Conservation (phyloP, 345 rosid species). For the Geranium brycei region DNA sequence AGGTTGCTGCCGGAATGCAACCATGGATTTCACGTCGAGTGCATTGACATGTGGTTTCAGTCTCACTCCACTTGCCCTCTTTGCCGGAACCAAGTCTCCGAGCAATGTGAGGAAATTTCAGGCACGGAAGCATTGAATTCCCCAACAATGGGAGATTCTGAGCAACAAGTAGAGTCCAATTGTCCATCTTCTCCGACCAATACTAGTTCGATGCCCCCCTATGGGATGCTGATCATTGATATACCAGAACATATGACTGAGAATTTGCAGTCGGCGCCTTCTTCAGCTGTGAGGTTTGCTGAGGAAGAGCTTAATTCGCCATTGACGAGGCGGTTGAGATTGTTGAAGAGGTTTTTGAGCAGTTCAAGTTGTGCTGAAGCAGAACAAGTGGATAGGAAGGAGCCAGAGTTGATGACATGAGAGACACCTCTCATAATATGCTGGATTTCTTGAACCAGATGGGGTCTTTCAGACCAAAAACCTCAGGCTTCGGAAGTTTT, state of each 20-base stretch:
- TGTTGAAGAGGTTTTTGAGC: slow-evolving; percentile 69
- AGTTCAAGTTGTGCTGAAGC: slow-evolving; percentile 22
- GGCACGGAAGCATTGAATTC: slow-evolving; percentile 41
- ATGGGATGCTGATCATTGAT: slow-evolving; percentile 38
- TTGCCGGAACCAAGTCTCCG: slow-evolving; percentile 44
- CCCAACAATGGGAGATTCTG: slow-evolving; percentile 84
- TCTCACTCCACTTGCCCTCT: slow-evolving; percentile 87
- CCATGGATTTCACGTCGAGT: slow-evolving; percentile 82
- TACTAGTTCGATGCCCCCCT: slow-evolving; percentile 8
- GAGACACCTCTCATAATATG: no score
- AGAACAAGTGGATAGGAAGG: no score
- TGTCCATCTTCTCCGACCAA: slow-evolving; percentile 17
- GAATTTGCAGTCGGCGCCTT: no score
- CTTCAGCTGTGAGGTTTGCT: slow-evolving; percentile 6
- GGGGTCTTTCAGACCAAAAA: no score
- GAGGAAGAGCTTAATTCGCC: slow-evolving; percentile 55
- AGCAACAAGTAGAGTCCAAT: slow-evolving; percentile 14
- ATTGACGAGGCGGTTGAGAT: slow-evolving; percentile 56
- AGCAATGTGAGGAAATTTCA: background rate
- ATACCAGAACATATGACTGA: slow-evolving; percentile 30
- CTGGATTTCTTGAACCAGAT: no score
- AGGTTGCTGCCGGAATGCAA: slow-evolving; percentile 66
- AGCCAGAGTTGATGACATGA: no score
- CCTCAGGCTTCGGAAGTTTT: no score
- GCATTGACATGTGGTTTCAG: slow-evolving; percentile 96